phyloP scores from a whole-genome alignment of 192 early-diverging fungal genomes.

The Umbelopsis sp. region DNA sequence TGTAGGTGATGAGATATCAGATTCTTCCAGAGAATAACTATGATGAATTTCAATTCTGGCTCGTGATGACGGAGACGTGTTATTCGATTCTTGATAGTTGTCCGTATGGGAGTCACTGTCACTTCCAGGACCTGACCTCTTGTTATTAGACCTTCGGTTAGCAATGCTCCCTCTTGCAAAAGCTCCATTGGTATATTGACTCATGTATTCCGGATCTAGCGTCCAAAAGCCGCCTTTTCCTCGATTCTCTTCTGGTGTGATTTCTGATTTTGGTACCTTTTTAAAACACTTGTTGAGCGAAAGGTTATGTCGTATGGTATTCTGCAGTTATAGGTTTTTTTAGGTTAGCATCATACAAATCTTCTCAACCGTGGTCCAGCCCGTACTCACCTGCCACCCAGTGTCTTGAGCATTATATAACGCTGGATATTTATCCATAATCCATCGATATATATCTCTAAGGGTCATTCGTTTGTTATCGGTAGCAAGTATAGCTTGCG shows the following conservation, averaged over 20 bases:
- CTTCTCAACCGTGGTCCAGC: background rate
- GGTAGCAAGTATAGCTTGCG: slow-evolving; percentile 74
- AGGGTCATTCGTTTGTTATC: slow-evolving; percentile 69
- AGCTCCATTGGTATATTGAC: slow-evolving; percentile 41
- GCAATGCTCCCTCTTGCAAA: slow-evolving; percentile 39
- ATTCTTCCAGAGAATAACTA: background rate
- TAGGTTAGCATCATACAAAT: background rate
- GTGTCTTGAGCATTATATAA: slow-evolving; percentile 68
- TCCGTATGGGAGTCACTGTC: background rate
- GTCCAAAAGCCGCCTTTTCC: slow-evolving; percentile 78
- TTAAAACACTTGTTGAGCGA: slow-evolving; percentile 83
- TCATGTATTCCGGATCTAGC: slow-evolving; percentile 43
- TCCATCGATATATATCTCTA: slow-evolving; percentile 88
- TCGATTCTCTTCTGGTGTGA: slow-evolving; percentile 45
- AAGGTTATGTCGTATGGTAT: slow-evolving; percentile 92
- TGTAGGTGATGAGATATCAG: background rate
- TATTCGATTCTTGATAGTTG: background rate
- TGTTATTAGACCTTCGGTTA: slow-evolving; percentile 8
- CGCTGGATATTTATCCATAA: slow-evolving; percentile 73
- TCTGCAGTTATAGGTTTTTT: slow-evolving; percentile 56
- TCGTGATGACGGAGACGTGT: background rate
- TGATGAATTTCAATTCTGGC: background rate
- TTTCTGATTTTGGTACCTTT: slow-evolving; percentile 66
- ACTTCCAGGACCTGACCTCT: slow-evolving; percentile 5
- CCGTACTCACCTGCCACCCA: slow-evolving; percentile 78